Evolutionary conservation across 768 basidiomycete genomes (phyloP), one percentile per base, ranked within the genome.

Genomic region (Tubosaeta sp.): DNA sequence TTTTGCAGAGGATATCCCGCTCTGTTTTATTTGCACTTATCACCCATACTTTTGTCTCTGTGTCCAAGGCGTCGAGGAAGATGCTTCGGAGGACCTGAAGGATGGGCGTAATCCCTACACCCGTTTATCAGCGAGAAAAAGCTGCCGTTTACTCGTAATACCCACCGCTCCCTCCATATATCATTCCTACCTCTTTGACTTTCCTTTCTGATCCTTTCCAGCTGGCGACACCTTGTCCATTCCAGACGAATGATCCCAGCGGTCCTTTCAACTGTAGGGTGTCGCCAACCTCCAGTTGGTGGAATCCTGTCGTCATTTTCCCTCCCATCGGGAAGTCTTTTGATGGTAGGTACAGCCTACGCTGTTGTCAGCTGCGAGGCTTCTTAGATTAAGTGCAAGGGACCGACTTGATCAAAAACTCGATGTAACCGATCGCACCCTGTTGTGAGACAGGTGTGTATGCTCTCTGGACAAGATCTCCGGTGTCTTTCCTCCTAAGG

Each of bases 231-330:
- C 77, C 76, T 11, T 64, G 46, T 1, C 80, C 79, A 4, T 71
- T 59, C 77, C 79, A 84, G 19, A 72, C 61, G 59, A 84, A 84
- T 6, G 75, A 74, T 0, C 83, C 83, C 7, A 83, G 61, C 0
- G 83, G 83, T 0, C 83, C 83, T 59, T 83, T 84, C 46, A 84
- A 54, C 52, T 84, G 81, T 9, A 84, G 65, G 4, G 35, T 57
- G 48, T 84, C 81, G 3, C 75, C 81, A 5, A 81, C 54, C 5
- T 50, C 59, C 2, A 85, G 73, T 56, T 77, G 72, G 45, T 74
- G 55, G 61, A 77, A 76, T 2, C 74, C 75, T 22, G 69, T 67
- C 1, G 79, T 73, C 77, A 83, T 82, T 53, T 72, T 73, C 6
- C 83, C 83, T 6, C 83, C 82, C 7, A 51, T 45, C 0, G 75